phyloP scores from a whole-genome alignment of 805 yeast species.

The Pichia insulana region DNA sequence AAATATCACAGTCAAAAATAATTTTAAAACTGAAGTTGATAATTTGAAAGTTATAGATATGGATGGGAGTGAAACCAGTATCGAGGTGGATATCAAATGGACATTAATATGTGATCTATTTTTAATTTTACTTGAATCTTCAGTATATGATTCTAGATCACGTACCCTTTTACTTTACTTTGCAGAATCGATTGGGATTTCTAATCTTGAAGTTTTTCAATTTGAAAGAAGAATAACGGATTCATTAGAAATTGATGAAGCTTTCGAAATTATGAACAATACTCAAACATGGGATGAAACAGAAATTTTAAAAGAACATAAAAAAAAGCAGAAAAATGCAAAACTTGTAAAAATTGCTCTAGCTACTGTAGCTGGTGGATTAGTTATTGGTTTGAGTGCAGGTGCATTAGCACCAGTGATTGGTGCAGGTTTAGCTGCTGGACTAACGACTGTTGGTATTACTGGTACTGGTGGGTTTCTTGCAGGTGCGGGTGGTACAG shows the following conservation, averaged over 20 bases:
- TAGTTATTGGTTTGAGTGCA: constrained; percentile 89
- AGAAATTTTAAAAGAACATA: constrained; percentile 59
- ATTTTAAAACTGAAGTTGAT: constrained; percentile 22
- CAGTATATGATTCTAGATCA: constrained; percentile 84
- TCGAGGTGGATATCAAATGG: constrained; percentile 82
- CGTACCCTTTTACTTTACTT: constrained; percentile 67
- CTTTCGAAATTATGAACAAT: constrained; percentile 24
- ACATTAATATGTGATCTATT: constrained; percentile 88
- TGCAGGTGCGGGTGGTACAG: constrained; percentile 96
- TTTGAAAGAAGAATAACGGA: constrained; percentile 89
- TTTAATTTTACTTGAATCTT: constrained; percentile 68
- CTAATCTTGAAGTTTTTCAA: constrained; percentile 65
- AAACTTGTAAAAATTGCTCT: constrained; percentile 83
- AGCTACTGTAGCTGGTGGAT: constrained; percentile 93
- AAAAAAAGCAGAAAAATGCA: constrained; percentile 54
- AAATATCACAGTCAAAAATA: constrained; percentile 39
- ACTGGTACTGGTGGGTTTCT: constrained; percentile 87
- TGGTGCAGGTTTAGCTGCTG: constrained; percentile 98
- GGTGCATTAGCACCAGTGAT: constrained; percentile 95
- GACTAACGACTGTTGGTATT: constrained; percentile 88
- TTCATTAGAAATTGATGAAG: constrained; percentile 72
- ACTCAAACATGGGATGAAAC: constrained; percentile 63
- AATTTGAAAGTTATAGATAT: constrained; percentile 16
- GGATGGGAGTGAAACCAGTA: constrained; percentile 17
- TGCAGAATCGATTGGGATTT: constrained; percentile 51